Evolutionary conservation across 2,329 filamentous ascomycete genomes (phyloP).

Genomic region (Fusarium piperis): DNA sequence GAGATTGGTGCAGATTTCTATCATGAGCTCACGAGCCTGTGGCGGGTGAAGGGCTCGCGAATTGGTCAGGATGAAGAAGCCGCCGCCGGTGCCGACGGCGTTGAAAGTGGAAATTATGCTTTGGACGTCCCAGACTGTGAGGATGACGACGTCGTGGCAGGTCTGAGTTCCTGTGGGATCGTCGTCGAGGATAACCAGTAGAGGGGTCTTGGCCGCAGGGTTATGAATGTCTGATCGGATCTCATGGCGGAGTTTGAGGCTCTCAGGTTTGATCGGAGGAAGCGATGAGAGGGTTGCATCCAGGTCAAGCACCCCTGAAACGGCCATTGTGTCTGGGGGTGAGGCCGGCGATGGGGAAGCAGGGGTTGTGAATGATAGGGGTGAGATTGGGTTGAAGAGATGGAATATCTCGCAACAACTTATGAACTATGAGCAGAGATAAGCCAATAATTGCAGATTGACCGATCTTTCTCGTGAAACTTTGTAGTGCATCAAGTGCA

Average conservation of each 20-base stretch:
- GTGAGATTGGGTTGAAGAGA: not conserved
- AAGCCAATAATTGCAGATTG: not conserved
- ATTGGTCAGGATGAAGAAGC: constrained; percentile 71
- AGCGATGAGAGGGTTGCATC: not conserved
- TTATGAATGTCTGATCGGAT: not conserved
- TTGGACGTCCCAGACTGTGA: constrained; percentile 62
- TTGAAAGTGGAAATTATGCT: constrained; percentile 52
- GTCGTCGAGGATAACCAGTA: constrained; percentile 57
- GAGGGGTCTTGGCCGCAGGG: not conserved
- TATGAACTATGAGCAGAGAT: not conserved
- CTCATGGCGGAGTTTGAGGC: not conserved
- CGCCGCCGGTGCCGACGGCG: constrained; percentile 46
- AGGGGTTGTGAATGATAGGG: not conserved
- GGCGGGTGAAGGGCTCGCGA: constrained; percentile 62
- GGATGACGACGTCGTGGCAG: constrained; percentile 65
- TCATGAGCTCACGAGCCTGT: constrained; percentile 57
- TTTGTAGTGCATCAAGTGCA: not conserved
- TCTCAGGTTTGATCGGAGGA: not conserved
- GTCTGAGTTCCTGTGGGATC: constrained; percentile 70
- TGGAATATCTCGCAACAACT: not conserved
- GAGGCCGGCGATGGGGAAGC: not conserved
- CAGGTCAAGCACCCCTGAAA: not conserved
- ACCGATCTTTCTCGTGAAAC: not conserved
- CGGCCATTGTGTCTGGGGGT: not conserved
- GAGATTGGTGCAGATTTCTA: constrained; percentile 61